Evolutionary conservation across 1,284 basidiomycete species (phyloP).

Genomic region (Veloporphyrellus conicus): DNA sequence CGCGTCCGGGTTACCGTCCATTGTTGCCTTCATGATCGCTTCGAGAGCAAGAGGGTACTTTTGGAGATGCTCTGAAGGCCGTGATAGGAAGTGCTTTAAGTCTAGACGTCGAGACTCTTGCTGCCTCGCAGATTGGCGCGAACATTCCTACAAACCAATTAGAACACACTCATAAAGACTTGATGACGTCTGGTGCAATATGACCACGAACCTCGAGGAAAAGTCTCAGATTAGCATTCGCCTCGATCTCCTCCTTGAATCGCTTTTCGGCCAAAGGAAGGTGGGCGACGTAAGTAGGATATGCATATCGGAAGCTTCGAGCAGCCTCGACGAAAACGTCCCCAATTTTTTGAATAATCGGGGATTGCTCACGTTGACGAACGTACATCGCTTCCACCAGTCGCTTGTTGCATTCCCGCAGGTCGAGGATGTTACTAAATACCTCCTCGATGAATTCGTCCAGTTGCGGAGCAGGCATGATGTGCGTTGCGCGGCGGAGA

Average conservation of each 20-base stretch:
- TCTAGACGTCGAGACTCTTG: constrained; percentile 77
- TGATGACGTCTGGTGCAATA: neutral
- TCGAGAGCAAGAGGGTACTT: constrained; percentile 86
- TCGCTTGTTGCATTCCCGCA: constrained; percentile 77
- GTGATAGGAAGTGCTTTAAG: constrained; percentile 81
- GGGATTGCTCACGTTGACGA: constrained; percentile 82
- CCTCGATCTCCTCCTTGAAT: constrained; percentile 79
- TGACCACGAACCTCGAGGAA: constrained; percentile 75
- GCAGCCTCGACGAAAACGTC: constrained; percentile 89
- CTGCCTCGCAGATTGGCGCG: constrained; percentile 57
- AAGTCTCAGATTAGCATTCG: constrained; percentile 76
- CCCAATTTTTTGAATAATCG: constrained; percentile 81
- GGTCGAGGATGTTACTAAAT: constrained; percentile 82
- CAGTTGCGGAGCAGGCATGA: constrained; percentile 63
- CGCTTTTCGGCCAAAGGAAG: constrained; percentile 83
- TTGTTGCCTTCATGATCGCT: constrained; percentile 80
- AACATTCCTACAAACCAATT: constrained; percentile 41
- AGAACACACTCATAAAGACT: neutral
- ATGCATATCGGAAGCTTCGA: constrained; percentile 82
- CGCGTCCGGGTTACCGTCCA: constrained; percentile 70
- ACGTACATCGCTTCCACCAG: constrained; percentile 84
- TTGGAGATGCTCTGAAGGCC: constrained; percentile 85
- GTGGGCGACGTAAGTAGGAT: constrained; percentile 83
- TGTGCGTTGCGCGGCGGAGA: constrained; percentile 64
- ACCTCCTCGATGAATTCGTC: constrained; percentile 83